Percentiles rank a stretch among this genome's conserved stretches.
phyloP scores from a whole-genome alignment of 106 monocot species.

The Dendrobium nobile region DNA sequence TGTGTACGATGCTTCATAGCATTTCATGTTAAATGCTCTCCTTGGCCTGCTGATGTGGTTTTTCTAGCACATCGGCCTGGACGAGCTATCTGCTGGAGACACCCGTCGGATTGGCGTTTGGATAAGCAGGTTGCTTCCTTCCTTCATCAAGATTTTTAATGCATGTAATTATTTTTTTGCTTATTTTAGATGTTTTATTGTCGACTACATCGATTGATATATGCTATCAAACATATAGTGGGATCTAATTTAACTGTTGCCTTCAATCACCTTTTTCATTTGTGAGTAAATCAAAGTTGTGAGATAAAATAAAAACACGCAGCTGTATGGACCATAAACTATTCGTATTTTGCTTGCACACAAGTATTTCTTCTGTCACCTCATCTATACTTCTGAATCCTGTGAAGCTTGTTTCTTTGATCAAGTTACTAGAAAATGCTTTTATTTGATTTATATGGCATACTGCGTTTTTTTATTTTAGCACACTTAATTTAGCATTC shows the following conservation, averaged over 20 bases:
- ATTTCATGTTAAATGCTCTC: slow-evolving; percentile 61
- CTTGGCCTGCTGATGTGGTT: slow-evolving; percentile 55
- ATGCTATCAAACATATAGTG: background rate
- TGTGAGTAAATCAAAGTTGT: background rate
- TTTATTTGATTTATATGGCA: background rate
- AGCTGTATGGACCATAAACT: background rate
- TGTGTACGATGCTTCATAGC: slow-evolving; percentile 66
- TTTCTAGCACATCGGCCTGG: slow-evolving; percentile 18
- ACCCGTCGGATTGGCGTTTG: slow-evolving; percentile 64
- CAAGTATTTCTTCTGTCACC: background rate
- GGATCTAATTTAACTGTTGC: background rate
- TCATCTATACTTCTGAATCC: background rate
- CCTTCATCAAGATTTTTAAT: slow-evolving; percentile 16
- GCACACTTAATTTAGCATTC: background rate
- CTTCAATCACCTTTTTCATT: background rate
- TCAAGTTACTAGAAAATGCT: background rate
- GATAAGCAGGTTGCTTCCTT: slow-evolving; percentile 58
- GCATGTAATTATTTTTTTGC: background rate
- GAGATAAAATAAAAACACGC: background rate
- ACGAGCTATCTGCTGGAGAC: slow-evolving; percentile 77
- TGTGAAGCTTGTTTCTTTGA: background rate
- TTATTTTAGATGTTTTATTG: background rate
- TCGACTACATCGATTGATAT: background rate
- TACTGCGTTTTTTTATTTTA: background rate
- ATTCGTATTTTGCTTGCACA: background rate